These are phyloP conservation scores for Plectosphaerella sp. DNA, from an alignment of 2,329 filamentous ascomycete genomes.

Conservation along the genomic window DNA sequence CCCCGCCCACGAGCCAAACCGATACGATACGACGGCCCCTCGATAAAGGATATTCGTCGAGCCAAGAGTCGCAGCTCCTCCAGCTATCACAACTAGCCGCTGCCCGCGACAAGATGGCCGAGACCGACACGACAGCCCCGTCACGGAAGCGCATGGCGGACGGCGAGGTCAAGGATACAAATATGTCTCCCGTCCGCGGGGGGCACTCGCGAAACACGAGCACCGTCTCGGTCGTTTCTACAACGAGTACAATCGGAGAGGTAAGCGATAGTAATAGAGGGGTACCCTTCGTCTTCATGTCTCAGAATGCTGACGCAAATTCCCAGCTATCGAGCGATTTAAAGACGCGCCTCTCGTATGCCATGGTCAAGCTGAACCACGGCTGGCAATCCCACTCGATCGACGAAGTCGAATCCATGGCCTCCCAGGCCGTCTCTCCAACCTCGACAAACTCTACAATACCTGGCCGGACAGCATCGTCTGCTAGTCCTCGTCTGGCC, in stretches of 20 bases:
- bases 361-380: slow-evolving; percentile 88
- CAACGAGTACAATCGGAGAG: slow-evolving; percentile 71
- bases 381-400: slow-evolving; percentile 79
- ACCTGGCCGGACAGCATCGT: slow-evolving; percentile 45
- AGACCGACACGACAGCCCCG: slow-evolving; percentile 27
- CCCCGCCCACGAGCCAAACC: slow-evolving; percentile 19
- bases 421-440: slow-evolving; percentile 64
- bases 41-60: slow-evolving; percentile 34
- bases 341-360: slow-evolving; percentile 81
- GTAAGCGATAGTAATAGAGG: slow-evolving; percentile 40
- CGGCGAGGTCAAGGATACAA: slow-evolving; percentile 61
- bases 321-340: slow-evolving; percentile 72
- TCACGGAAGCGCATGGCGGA: slow-evolving; percentile 73
- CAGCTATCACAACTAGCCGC: slow-evolving; percentile 56
- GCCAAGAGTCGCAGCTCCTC: slow-evolving; percentile 52
- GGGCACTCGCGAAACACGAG: slow-evolving; percentile 71
- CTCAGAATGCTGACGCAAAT: neutral
- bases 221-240: slow-evolving; percentile 56
- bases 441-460: slow-evolving; percentile 54
- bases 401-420: slow-evolving; percentile 70
- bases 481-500: slow-evolving; percentile 47
- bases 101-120: slow-evolving; percentile 42
- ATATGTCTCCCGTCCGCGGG: slow-evolving; percentile 41
- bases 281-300: neutral
- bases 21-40: slow-evolving; percentile 15